Base-by-base conservation (phyloP, 345 rosid species). In the Viola odorata region DNA sequence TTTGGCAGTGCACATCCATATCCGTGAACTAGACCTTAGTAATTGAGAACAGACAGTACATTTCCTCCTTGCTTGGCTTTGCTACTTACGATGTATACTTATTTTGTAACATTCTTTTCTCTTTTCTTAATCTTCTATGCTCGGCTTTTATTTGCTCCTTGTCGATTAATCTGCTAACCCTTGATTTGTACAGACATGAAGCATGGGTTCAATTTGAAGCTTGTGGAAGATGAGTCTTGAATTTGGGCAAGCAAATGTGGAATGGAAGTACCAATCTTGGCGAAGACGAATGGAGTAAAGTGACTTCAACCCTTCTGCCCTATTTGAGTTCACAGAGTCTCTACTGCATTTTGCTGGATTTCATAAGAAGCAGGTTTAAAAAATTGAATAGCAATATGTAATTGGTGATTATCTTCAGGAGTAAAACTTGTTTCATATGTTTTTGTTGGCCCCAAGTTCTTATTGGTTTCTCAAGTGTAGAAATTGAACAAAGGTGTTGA, bases 211-310 rank as follows among this genome's bases (percentile, higher is more conserved):
- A 71, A 75, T 45, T 67, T 80, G 73, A 88, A 81, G 81, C 82
- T 79, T 37, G 69, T 58, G 12, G 96, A 78, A 68, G 90, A 84
- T 37, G 85, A 83, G 65, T 61, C 72, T 3, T 82, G 75, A 85
- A 57, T 37, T 42, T 6, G 57, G 57, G 60, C 9, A 38, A 53
- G 45, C 37, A 39, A 15, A 16, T 38, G 55, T 9, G 14, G 56
- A 16, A 16, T 4, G 14, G 11, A 1, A 38, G 39, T 55, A 13
- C 16, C 32, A 13, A 32, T 12, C 38, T 1, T 8, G 12, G 9
- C 7, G 50, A 15, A 13, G 12, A 32, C 51, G 50, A 0, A 6
- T 14, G 16, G 48, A 49, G 13, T 37, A 36, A 40, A 23, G 40
- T 12, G 10, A 8, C 16, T 32, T 67, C 64, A 7, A 7, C 44